Conservation (phyloP, 176 grass and related monocot species). For the Carex pumila region DNA sequence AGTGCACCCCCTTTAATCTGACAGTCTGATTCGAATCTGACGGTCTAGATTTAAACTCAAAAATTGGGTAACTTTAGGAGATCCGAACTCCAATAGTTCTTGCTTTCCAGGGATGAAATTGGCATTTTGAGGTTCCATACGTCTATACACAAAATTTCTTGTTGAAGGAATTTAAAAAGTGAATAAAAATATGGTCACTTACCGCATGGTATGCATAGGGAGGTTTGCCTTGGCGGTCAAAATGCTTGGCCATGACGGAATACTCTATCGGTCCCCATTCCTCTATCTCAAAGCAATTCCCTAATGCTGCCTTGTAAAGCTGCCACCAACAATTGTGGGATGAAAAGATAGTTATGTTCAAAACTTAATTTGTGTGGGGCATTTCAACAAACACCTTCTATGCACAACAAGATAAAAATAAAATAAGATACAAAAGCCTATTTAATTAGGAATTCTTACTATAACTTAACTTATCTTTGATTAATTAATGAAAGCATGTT, state of each 20-base stretch:
- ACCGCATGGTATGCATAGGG: conserved; percentile 91
- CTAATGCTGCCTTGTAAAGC: conserved; percentile 83
- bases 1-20: too few relatives aligned
- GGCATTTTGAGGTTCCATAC: background rate
- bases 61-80: too few relatives aligned
- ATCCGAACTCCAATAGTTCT: background rate
- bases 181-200: conserved; percentile 16
- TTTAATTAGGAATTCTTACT: background rate
- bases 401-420: background rate
- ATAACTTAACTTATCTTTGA: background rate
- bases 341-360: background rate
- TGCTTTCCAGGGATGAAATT: background rate
- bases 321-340: conserved; percentile 27
- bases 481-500: background rate
- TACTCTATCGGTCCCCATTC: conserved; percentile 90
- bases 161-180: background rate
- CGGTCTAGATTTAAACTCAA: too few relatives aligned
- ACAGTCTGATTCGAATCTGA: too few relatives aligned
- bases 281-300: conserved; percentile 87
- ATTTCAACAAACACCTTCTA: background rate
- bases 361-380: background rate
- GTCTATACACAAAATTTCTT: background rate
- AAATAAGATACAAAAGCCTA: background rate
- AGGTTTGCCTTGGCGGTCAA: conserved; percentile 84
- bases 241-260: conserved; percentile 87